Conservation (phyloP, 2,329 filamentous ascomycete genomes). For the Scytalidium lignicola region DNA sequence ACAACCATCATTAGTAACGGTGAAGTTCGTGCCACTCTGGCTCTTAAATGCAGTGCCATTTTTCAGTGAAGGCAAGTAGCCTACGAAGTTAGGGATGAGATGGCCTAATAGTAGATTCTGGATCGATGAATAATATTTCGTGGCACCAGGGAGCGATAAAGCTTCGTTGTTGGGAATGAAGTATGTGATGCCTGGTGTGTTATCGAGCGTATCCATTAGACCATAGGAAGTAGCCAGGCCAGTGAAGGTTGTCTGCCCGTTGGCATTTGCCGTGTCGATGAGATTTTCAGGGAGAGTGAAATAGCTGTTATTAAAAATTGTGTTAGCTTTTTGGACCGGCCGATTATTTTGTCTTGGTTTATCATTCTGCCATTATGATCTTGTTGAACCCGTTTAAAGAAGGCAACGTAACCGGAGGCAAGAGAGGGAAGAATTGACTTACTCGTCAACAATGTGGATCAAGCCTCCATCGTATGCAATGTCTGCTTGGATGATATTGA, state of each 20-base stretch:
- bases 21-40: constrained; percentile 22
- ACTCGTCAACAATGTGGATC: constrained; percentile 22
- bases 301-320: too few species aligned
- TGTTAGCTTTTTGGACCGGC: too few species aligned
- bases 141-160: constrained; percentile 23
- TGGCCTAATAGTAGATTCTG: constrained; percentile 27
- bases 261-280: constrained; percentile 7
- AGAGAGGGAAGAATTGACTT: constrained; percentile 8
- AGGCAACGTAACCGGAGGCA: constrained; percentile 11
- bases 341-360: too few species aligned
- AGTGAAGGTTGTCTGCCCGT: constrained; percentile 27
- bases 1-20: constrained; percentile 25
- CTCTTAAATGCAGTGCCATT: constrained; percentile 23
- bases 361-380: too few species aligned
- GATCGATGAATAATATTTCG: constrained; percentile 19
- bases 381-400: too few species aligned
- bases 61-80: constrained; percentile 25
- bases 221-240: constrained; percentile 31
- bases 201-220: constrained; percentile 27
- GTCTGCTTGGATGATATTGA: constrained; percentile 21
- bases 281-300: constrained; percentile 7
- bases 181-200: constrained; percentile 25
- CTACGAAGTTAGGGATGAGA: constrained; percentile 25
- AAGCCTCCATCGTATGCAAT: constrained; percentile 20
- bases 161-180: constrained; percentile 26